Evolutionary conservation across 164 flowering plant species (phyloP).

Genomic region (Paratinospora sagittata): DNA sequence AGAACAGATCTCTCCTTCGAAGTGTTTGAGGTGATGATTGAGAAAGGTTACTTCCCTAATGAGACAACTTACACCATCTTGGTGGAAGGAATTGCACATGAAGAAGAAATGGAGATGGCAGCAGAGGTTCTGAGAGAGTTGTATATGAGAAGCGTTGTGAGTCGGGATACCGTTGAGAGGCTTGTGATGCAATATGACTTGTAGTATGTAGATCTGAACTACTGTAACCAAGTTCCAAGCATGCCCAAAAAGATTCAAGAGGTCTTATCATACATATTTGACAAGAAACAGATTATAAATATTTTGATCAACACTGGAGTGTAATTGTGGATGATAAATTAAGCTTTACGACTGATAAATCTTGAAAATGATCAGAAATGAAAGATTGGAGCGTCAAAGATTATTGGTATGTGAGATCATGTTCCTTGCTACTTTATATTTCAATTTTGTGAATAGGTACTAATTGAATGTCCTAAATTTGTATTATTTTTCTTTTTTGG

Average conservation of each 20-base stretch:
- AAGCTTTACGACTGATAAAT: background rate
- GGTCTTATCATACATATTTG: background rate
- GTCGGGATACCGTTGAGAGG: conserved; percentile 58
- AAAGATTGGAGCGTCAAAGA: background rate
- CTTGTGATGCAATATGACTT: conserved; percentile 75
- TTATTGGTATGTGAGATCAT: background rate
- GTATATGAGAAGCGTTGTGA: conserved; percentile 38
- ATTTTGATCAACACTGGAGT: background rate
- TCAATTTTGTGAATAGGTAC: background rate
- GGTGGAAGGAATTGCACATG: conserved; percentile 76
- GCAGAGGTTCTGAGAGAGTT: conserved; percentile 54
- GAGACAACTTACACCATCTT: conserved; percentile 74
- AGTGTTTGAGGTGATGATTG: conserved; percentile 57
- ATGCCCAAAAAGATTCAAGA: background rate
- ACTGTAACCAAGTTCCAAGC: background rate
- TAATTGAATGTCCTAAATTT: background rate
- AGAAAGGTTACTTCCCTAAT: conserved; percentile 58
- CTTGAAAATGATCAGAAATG: background rate
- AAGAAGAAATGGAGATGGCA: conserved; percentile 61
- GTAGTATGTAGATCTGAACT: conserved; percentile 16
- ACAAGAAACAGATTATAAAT: background rate
- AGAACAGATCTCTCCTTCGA: conserved; percentile 59
- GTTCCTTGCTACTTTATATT: background rate
- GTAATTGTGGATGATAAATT: background rate
- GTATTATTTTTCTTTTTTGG: too few species aligned